Conservation (phyloP, 2,329 filamentous ascomycete genomes). For the Ascochyta koolunga region DNA sequence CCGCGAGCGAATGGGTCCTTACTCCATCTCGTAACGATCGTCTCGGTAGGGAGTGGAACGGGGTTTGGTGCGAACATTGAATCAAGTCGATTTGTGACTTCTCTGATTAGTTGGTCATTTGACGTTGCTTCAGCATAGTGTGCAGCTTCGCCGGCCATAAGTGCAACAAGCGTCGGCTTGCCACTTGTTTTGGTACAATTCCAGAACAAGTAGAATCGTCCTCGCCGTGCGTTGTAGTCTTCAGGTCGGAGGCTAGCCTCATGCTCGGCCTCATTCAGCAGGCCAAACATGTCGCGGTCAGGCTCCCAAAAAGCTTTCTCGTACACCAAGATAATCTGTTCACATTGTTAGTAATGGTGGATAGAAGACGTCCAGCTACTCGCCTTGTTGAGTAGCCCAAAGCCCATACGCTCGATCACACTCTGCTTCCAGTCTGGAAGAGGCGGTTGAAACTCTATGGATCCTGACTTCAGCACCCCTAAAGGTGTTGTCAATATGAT, state of each 20-base stretch:
- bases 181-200: slow-evolving; percentile 91
- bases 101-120: slow-evolving; percentile 76
- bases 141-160: slow-evolving; percentile 96
- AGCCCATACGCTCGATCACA: slow-evolving; percentile 83
- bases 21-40: slow-evolving; percentile 90
- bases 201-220: slow-evolving; percentile 98
- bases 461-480: slow-evolving; percentile 85
- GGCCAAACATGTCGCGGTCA: slow-evolving; percentile 89
- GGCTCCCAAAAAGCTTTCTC: slow-evolving; percentile 89
- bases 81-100: slow-evolving; percentile 79
- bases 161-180: slow-evolving; percentile 79
- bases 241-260: slow-evolving; percentile 75
- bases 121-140: slow-evolving; percentile 81
- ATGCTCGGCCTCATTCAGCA: slow-evolving; percentile 76
- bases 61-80: slow-evolving; percentile 68
- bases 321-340: slow-evolving; percentile 79
- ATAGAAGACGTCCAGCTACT: background rate
- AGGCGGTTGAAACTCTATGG: slow-evolving; percentile 83
- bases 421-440: slow-evolving; percentile 86
- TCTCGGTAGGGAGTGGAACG: slow-evolving; percentile 81
- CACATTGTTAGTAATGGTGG: slow-evolving; percentile 14
- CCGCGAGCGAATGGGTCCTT: slow-evolving; percentile 89
- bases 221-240: slow-evolving; percentile 78
- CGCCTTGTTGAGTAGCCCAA: slow-evolving; percentile 90
- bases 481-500: slow-evolving; percentile 91